A percentile compares a stretch with the other conserved stretches of the same genome.
These are phyloP conservation scores for Monotropa hypopitys DNA, from an alignment of 179 eudicot genomes.

Conservation along the genomic window DNA sequence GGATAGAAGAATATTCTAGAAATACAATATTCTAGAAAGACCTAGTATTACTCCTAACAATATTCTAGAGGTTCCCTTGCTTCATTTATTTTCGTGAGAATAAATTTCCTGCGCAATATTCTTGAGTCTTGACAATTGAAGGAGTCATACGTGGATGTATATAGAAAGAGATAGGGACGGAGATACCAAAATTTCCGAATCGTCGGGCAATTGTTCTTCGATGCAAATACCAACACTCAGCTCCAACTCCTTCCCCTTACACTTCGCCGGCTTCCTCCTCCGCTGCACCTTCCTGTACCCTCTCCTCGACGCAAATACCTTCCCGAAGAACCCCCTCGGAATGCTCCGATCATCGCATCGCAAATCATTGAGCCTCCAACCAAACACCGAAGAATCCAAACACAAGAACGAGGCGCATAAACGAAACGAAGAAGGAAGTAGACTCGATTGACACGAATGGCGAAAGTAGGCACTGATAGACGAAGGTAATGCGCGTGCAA, in stretches of 20 bases:
- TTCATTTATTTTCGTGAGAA: neutral
- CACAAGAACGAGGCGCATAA: conserved; percentile 14
- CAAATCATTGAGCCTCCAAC: conserved; percentile 5
- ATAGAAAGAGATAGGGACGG: neutral
- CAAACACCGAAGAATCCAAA: conserved; percentile 17
- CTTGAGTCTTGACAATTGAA: neutral
- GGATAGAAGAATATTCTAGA: no score
- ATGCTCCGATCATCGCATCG: conserved; percentile 13
- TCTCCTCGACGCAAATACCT: conserved; percentile 37
- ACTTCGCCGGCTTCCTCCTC: conserved; percentile 13
- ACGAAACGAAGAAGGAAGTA: conserved; percentile 9
- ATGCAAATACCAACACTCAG: conserved; percentile 61
- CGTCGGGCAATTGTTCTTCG: conserved; percentile 78
- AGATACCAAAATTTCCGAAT: conserved; percentile 57
- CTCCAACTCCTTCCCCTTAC: conserved; percentile 54
- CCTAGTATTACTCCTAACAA: no score
- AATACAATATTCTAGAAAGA: no score
- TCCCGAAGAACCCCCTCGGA: conserved; percentile 14
- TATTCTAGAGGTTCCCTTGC: no score
- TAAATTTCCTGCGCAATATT: neutral
- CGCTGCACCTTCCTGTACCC: conserved; percentile 41
- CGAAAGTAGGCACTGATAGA: conserved; percentile 10
- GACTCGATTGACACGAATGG: conserved; percentile 7
- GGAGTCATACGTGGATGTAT: neutral
- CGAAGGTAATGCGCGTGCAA: conserved; percentile 26